Evolutionary conservation across 805 yeast genomes (phyloP), one percentile per base, ranked within the genome.

Genomic region (Kuraishia ogatae): DNA sequence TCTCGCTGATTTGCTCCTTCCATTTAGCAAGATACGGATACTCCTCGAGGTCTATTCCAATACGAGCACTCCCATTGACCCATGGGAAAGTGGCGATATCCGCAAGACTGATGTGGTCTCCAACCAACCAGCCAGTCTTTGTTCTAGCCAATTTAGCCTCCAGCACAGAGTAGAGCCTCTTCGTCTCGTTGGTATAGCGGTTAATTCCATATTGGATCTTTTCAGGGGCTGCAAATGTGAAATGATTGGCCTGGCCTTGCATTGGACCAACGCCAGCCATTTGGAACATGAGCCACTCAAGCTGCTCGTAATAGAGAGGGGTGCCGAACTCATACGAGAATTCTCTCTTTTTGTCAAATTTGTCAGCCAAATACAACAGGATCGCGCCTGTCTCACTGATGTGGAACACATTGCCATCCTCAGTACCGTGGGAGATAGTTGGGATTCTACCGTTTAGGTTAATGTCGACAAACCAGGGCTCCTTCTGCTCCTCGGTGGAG

Each of bases 391-490:
- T 74, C 67, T 84, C 89, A 60, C 77, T 75, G 26, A 85, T 63
- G 22, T 78, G 69, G 29, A 72, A 71, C 7, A 65, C 65, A 48
- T 76, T 66, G 2, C 82, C 84, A 4, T 75, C 71, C 39, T 64
- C 62, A 47, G 66, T 63, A 21, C 60, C 71, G 57, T 73, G 75
- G 1, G 71, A 70, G 39, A 85, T 65, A 0, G 83, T 74, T 26
- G 90, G 89, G 53, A 85, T 79, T 61, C 82, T 71, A 4, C 89
- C 88, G 61, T 84, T 83, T 20, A 85, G 83, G 64, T 83, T 82
- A 62, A 81, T 65, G 54, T 77, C 71, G 52, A 81, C 63, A 59
- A 72, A 84, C 84, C 85, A 80, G 6, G 74, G 79, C 58, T 79
- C 77, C 62, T 83, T 83, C 56, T 82, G 84, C 48, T 66, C 80